Evolutionary conservation across 495 filamentous ascomycete genomes (phyloP), one percentile per base, ranked within the genome.

Genomic region (Xylaria bambusicola): DNA sequence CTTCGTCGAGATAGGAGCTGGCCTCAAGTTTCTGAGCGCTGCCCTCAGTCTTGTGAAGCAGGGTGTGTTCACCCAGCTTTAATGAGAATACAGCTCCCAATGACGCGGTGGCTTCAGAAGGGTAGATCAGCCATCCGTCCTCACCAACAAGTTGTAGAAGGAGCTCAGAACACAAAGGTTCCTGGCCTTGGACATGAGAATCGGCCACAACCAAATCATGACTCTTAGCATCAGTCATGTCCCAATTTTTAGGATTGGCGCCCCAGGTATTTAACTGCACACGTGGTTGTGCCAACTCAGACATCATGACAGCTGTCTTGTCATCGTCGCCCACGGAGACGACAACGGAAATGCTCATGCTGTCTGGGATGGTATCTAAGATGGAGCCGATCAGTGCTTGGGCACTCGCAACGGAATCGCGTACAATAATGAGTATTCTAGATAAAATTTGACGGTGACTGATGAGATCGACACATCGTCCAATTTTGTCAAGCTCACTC

Each of bases 81-180:
- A 64, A 45, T 21, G 52, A 57, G 13, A 51, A 51, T 26, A 15
- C 21, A 17, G 41, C 29, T 15, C 1, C 13, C 9, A 12, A 50
- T 13, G 56, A 44, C 12, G 40, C 52, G 46, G 36, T 10, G 1
- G 17, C 41, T 12, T 5, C 8, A 21, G 56, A 64, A 7, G 53
- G 42, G n/a, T 42, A 56, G 10, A 56, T 40, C 1, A 64, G 42
- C 62, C 62, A 64, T 8, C 62, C 62, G 26, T 38, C 48, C n/a
- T 57, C 52, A 17, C 18, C 31, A 7, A 61, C 48, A 26, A 64
- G 48, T 12, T 10, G 23, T 15, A 56, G 33, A 35, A 61, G 15
- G 17, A 40, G 21, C 5, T 52, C 47, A 12, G 49, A 8, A 13
- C 26, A 3, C 40, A 42, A 27, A 33, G 9, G 3, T 18, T 7